These are phyloP conservation scores for Gynandropsis gynandra DNA, from an alignment of 345 rosid genomes.

Conservation along the genomic window DNA sequence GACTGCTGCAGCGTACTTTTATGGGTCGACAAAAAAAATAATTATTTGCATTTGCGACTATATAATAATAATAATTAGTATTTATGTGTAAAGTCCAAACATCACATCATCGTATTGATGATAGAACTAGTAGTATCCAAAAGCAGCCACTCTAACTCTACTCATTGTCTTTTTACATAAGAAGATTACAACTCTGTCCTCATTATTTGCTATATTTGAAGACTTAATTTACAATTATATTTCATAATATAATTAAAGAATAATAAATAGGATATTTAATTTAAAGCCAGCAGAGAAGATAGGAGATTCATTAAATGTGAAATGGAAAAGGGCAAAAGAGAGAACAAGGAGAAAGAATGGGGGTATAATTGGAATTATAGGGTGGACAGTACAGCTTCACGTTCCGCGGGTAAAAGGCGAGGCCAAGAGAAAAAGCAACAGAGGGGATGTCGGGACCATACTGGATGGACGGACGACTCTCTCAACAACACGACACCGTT, in stretches of 20 bases:
- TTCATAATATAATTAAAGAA: too few species aligned
- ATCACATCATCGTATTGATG: too few species aligned
- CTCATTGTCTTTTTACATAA: too few species aligned
- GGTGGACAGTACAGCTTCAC: constrained; percentile 14
- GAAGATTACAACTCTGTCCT: too few species aligned
- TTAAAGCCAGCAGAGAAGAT: not conserved
- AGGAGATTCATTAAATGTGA: not conserved
- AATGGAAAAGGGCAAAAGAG: constrained; percentile 12
- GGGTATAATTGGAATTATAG: not conserved
- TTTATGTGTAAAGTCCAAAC: too few species aligned
- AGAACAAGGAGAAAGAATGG: constrained; percentile 4
- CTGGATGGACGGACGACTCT: constrained; percentile 6
- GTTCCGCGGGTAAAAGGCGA: constrained; percentile 28
- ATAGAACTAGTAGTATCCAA: too few species aligned
- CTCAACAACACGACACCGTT: constrained; percentile 19
- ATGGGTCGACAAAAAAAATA: constrained; percentile 6
- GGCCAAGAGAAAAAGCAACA: not conserved
- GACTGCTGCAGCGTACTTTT: constrained; percentile 20
- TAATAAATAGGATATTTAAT: too few species aligned
- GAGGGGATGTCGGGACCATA: constrained; percentile 28
- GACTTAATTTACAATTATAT: too few species aligned
- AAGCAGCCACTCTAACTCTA: too few species aligned
- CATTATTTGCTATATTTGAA: too few species aligned
- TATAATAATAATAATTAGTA: too few species aligned
- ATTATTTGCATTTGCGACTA: too few species aligned